Conservation (phyloP, 345 rosid genomes). For the Zanthoxylum bungeanum region DNA sequence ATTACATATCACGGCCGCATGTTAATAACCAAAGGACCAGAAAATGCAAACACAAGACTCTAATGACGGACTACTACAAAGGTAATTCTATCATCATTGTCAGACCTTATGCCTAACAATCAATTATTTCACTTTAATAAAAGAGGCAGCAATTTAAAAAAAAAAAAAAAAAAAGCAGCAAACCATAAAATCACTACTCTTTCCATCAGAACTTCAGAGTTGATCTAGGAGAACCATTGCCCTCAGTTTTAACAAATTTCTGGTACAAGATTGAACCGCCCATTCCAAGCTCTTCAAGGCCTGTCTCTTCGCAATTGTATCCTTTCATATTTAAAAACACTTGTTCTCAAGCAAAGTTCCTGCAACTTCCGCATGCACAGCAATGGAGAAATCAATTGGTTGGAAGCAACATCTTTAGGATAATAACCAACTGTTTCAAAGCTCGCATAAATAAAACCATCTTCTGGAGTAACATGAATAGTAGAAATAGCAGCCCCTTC, state of each 20-base stretch:
- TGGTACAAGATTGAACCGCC: slow-evolving; percentile 58
- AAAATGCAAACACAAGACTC: background rate
- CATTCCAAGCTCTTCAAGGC: slow-evolving; percentile 46
- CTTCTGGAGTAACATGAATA: slow-evolving; percentile 86
- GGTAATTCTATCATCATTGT: background rate
- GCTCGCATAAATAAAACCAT: slow-evolving; percentile 91
- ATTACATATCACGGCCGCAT: too few species aligned
- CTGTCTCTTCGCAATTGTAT: slow-evolving; percentile 44
- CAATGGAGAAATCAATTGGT: slow-evolving; percentile 59
- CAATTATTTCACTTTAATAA: slow-evolving; percentile 8
- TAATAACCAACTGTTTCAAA: slow-evolving; percentile 76
- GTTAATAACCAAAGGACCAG: too few species aligned
- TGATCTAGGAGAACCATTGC: slow-evolving; percentile 46
- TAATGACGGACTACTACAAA: background rate
- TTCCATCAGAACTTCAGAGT: slow-evolving; percentile 52
- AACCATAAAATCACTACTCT: slow-evolving; percentile 32
- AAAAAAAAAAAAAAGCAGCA: too few species aligned
- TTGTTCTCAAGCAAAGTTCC: slow-evolving; percentile 19
- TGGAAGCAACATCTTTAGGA: slow-evolving; percentile 44
- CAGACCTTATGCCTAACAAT: background rate
- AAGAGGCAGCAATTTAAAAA: background rate
- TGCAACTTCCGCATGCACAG: slow-evolving; percentile 44
- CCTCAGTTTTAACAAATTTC: slow-evolving; percentile 33
- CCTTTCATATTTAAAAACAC: slow-evolving; percentile 42
- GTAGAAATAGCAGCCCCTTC: slow-evolving; percentile 80